A percentile compares a stretch with the other conserved stretches of the same genome.
Conservation (phyloP, 768 basidiomycete genomes). For the Boletus reticulatus region DNA sequence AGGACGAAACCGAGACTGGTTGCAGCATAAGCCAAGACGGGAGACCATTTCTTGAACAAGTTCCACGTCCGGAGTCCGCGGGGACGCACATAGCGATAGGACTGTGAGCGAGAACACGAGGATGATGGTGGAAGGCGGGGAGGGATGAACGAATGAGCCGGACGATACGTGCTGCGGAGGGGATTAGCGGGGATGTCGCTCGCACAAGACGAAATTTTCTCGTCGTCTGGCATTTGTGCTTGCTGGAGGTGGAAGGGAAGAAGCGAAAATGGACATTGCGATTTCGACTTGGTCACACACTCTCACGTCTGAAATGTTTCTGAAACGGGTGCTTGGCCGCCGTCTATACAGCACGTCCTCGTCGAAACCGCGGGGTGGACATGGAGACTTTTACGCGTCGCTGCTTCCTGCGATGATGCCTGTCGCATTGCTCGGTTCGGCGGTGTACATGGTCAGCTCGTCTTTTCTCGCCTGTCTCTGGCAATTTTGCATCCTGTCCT, state of each 20-base stretch:
- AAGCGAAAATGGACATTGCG: not conserved
- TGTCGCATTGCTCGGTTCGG: constrained; percentile 73
- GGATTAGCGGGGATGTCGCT: constrained; percentile 24
- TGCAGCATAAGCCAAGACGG: constrained; percentile 71
- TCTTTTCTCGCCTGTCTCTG: not conserved
- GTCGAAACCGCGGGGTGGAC: constrained; percentile 37
- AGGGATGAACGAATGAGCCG: constrained; percentile 20
- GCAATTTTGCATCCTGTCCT: not conserved
- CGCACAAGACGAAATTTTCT: constrained; percentile 7
- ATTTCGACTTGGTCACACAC: constrained; percentile 2
- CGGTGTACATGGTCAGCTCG: constrained; percentile 64
- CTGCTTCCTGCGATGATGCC: constrained; percentile 78
- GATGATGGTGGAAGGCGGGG: constrained; percentile 15
- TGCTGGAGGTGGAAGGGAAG: no score
- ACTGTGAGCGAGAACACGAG: constrained; percentile 17
- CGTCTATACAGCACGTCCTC: constrained; percentile 9
- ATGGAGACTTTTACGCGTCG: constrained; percentile 67
- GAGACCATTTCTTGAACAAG: constrained; percentile 71
- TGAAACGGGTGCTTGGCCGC: not conserved
- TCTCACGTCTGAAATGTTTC: not conserved
- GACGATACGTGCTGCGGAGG: constrained; percentile 14
- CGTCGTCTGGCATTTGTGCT: constrained; percentile 24
- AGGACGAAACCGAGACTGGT: constrained; percentile 76
- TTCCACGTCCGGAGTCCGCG: constrained; percentile 53
- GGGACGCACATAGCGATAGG: constrained; percentile 41